Conservation (phyloP, 257 asterid species). For the Jasminum sambac region DNA sequence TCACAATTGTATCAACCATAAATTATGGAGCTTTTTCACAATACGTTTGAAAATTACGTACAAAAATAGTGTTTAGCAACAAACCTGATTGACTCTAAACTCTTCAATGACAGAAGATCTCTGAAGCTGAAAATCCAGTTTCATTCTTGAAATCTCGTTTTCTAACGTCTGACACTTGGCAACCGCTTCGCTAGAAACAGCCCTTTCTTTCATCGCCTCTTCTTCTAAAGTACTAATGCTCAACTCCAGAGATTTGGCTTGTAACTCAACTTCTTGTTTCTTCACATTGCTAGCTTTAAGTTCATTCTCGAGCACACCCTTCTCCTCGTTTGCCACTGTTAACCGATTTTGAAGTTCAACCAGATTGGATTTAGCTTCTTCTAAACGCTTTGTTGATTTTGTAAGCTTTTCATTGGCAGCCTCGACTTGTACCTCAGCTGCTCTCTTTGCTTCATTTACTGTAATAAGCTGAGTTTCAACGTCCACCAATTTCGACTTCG, state of each 20-base stretch:
- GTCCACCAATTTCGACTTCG: slow-evolving; percentile 35
- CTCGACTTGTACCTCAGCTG: slow-evolving; percentile 43
- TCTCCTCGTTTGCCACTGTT: slow-evolving; percentile 36
- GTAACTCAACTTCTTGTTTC: slow-evolving; percentile 51
- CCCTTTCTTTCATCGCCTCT: slow-evolving; percentile 45
- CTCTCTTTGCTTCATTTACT: slow-evolving; percentile 53
- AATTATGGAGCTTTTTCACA: too few relatives aligned
- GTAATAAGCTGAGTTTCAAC: slow-evolving; percentile 45
- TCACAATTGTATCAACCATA: too few relatives aligned
- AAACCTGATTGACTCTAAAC: slow-evolving; percentile 64
- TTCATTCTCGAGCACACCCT: slow-evolving; percentile 34
- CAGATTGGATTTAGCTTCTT: slow-evolving; percentile 47
- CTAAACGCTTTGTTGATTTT: slow-evolving; percentile 40
- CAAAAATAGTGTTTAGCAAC: slow-evolving; percentile 13
- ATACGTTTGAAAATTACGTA: not conserved
- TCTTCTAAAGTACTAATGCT: slow-evolving; percentile 38
- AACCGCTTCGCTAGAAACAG: slow-evolving; percentile 49
- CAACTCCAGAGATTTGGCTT: slow-evolving; percentile 38
- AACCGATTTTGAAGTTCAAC: slow-evolving; percentile 43
- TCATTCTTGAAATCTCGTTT: slow-evolving; percentile 48
- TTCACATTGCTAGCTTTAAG: slow-evolving; percentile 42
- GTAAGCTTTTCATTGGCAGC: slow-evolving; percentile 37
- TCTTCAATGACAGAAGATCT: slow-evolving; percentile 50
- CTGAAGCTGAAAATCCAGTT: slow-evolving; percentile 44
- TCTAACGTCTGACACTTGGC: slow-evolving; percentile 46